These are phyloP conservation scores for Alternaria infectoria DNA, from an alignment of 2,329 filamentous ascomycete species.

Conservation along the genomic window DNA sequence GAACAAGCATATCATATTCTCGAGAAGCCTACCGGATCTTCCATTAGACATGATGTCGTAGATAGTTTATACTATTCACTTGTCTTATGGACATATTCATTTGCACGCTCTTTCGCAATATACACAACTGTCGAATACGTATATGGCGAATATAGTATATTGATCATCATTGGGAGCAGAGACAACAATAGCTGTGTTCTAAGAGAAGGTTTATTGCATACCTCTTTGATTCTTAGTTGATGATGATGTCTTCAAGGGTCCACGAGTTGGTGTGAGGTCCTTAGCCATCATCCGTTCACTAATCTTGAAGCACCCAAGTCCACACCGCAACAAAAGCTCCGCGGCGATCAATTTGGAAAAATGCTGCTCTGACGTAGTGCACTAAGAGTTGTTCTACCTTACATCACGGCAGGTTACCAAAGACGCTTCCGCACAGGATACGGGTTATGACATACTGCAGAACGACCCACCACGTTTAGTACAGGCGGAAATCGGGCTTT, in stretches of 20 bases:
- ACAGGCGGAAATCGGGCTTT: conserved; percentile 3
- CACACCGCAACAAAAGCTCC: neutral
- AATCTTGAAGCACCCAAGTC: neutral
- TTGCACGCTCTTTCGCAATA: neutral
- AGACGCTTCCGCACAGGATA: neutral
- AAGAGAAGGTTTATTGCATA: neutral
- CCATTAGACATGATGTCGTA: neutral
- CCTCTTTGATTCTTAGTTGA: neutral
- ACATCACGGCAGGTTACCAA: neutral
- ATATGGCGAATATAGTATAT: neutral
- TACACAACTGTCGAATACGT: neutral
- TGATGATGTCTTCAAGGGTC: neutral
- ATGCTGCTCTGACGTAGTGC: neutral
- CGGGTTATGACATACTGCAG: conserved; percentile 14
- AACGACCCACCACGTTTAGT: conserved; percentile 7
- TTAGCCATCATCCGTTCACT: neutral
- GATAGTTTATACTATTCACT: neutral
- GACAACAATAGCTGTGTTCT: neutral
- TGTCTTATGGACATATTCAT: neutral
- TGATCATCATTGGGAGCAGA: neutral
- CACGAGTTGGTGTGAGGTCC: neutral
- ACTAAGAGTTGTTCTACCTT: neutral
- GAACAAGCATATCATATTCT: neutral
- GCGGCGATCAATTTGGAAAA: neutral
- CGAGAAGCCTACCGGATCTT: neutral